Conservation (phyloP, 768 basidiomycete genomes). For the Rhodotorula babjevae region DNA sequence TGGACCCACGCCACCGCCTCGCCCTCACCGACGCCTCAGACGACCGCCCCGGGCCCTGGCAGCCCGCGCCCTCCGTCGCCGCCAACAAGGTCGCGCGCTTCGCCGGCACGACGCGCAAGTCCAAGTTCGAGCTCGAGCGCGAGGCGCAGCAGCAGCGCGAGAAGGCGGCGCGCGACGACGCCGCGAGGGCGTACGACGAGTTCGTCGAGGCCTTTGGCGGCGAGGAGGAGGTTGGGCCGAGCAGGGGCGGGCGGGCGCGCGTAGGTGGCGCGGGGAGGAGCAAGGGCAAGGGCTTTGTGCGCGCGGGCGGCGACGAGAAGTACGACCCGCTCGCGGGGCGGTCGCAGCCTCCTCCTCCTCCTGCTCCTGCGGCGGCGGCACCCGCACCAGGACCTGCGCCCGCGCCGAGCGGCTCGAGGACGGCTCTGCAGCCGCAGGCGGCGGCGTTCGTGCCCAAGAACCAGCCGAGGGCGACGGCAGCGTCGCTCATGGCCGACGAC, state of each 20-base stretch:
- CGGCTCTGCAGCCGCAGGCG: not conserved
- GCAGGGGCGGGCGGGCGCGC: conserved; percentile 45
- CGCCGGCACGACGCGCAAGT: conserved; percentile 54
- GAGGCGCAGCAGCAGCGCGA: conserved; percentile 55
- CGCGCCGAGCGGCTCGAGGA: conserved; percentile 19
- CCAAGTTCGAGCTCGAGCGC: conserved; percentile 82
- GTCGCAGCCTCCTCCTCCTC: no score
- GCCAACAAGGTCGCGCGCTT: conserved; percentile 26
- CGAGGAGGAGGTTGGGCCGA: conserved; percentile 56
- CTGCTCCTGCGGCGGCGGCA: conserved; percentile 5
- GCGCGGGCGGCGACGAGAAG: conserved; percentile 55
- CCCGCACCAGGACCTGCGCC: conserved; percentile 42
- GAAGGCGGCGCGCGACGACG: conserved; percentile 32
- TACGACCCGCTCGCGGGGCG: conserved; percentile 49
- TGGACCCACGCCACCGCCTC: conserved; percentile 20
- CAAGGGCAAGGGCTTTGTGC: conserved; percentile 56
- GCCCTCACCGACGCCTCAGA: conserved; percentile 7
- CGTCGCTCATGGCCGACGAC: conserved; percentile 26
- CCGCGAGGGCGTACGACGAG: conserved; percentile 58
- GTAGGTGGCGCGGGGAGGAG: not conserved
- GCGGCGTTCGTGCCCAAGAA: no score
- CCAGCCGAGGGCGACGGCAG: conserved; percentile 4
- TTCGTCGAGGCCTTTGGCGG: conserved; percentile 80
- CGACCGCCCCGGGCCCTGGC: conserved; percentile 3
- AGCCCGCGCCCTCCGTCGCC: conserved; percentile 15